Percentiles rank a stretch among this genome's conserved stretches.
Evolutionary conservation across 192 early-diverging fungal species (phyloP).

Genomic region (Linderina pennispora): DNA sequence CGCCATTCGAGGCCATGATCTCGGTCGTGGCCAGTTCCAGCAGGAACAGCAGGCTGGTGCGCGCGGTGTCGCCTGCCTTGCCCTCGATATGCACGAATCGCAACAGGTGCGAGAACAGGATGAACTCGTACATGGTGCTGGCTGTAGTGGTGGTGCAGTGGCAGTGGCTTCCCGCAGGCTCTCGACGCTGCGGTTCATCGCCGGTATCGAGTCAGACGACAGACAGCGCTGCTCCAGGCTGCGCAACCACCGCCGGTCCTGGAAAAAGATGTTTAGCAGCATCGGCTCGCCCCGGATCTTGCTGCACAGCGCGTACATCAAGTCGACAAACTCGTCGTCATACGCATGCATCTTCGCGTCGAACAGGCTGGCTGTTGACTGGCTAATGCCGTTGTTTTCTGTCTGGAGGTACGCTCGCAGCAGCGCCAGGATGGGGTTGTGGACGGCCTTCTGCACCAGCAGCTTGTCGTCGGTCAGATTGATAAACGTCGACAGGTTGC

Average conservation of each 20-base stretch:
- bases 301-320: constrained; percentile 44
- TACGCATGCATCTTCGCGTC: constrained; percentile 15
- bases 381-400: not conserved
- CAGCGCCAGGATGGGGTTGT: constrained; percentile 76
- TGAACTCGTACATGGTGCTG: constrained; percentile 61
- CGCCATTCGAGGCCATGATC: constrained; percentile 43
- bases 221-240: constrained; percentile 40
- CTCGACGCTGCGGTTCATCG: constrained; percentile 49
- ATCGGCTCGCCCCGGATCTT: constrained; percentile 44
- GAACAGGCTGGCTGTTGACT: constrained; percentile 16
- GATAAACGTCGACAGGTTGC: constrained; percentile 73
- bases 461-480: constrained; percentile 82
- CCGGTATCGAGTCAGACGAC: constrained; percentile 19
- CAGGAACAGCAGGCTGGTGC: constrained; percentile 78
- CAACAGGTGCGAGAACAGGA: constrained; percentile 84
- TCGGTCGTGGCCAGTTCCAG: constrained; percentile 69
- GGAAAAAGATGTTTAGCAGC: constrained; percentile 46
- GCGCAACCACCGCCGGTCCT: constrained; percentile 38
- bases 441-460: constrained; percentile 84
- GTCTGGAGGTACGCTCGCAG: constrained; percentile 56
- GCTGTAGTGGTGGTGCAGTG: constrained; percentile 4
- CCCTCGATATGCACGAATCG: constrained; percentile 89
- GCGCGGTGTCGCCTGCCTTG: constrained; percentile 74
- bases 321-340: constrained; percentile 36
- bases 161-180: constrained; percentile 18